Evolutionary conservation across 2,329 filamentous ascomycete species (phyloP), one percentile per base, ranked within the genome.

Genomic region (Fusarium guadeloupense): DNA sequence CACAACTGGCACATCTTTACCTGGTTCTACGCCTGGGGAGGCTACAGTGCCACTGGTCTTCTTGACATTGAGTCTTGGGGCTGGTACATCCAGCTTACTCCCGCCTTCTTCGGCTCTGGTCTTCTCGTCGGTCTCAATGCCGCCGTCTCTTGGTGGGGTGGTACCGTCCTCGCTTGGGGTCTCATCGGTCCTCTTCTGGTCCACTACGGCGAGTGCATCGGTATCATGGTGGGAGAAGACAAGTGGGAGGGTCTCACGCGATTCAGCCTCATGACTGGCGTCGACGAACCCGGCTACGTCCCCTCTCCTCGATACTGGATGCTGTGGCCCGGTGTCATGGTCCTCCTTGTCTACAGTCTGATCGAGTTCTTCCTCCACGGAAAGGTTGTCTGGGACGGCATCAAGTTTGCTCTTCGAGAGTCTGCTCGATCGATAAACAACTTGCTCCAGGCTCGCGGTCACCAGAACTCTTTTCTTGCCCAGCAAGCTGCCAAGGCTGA

Each of bases 61-160:
- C 52, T 69, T 19, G 76, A 78, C 39, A 78, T 83, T 16, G 84
- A 87, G 72, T 85, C 81, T 72, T 88, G 85, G 85, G 83, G 83
- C 12, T 88, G 85, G 85, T 77, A 82, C 60, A 76, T 86, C 39
- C 84, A 86, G 62, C 81, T 79, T 64, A 87, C 84, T 0, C 84
- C 85, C 0, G 85, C 85, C 30, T 87, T 87, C 72, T 84, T 87
- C 58, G 85, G 85, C 6, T 86, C 76, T 16, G 77, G 77, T n/a
- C 75, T 78, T n/a, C 79, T 80, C 14, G 85, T 80, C 21, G 75
- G 75, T 49, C 78, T 78, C 57, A 88, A 86, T 70, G 80, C 83
- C 14, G 81, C 83, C 20, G 67, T 85, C 51, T 87, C 85, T 9
- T 85, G 85, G 79, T 83, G 83, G 56, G 76, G 65, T 13, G 85